Evolutionary conservation across 176 grass and related monocot genomes (phyloP).

Genomic region (Saccharum spontaneum): DNA sequence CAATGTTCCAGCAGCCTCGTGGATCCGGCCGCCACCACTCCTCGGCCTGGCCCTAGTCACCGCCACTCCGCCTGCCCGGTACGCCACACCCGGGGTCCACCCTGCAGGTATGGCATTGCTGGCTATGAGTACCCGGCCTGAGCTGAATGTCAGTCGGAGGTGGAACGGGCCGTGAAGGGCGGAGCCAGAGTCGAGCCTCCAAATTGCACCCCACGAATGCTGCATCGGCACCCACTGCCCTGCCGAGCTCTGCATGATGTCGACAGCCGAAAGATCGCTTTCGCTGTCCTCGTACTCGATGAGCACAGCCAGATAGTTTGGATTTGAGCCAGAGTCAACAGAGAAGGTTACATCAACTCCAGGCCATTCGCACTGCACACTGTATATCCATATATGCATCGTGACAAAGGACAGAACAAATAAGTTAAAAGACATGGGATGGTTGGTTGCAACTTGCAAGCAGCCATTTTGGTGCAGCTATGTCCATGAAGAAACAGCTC

Average conservation of each 20-base stretch:
- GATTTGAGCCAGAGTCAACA: constrained; percentile 77
- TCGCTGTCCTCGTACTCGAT: constrained; percentile 70
- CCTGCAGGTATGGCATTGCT: constrained; percentile 42
- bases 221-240: constrained; percentile 51
- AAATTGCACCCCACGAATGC: constrained; percentile 63
- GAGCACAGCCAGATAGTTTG: constrained; percentile 73
- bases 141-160: constrained; percentile 45
- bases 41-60: constrained; percentile 22
- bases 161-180: constrained; percentile 49
- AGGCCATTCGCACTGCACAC: constrained; percentile 37
- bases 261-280: constrained; percentile 59
- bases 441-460: constrained; percentile 14
- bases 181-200: constrained; percentile 46
- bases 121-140: constrained; percentile 42
- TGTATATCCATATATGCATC: neutral
- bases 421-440: neutral
- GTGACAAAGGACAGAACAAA: neutral
- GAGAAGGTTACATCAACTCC: constrained; percentile 66
- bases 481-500: neutral
- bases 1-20: neutral
- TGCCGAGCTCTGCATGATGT: constrained; percentile 25
- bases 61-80: constrained; percentile 38
- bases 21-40: neutral
- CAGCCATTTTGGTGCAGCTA: neutral
- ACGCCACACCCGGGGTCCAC: constrained; percentile 43